phyloP scores from a whole-genome alignment of 108 stramenopile genomes.

The Chaetoceros tenuissimus region DNA sequence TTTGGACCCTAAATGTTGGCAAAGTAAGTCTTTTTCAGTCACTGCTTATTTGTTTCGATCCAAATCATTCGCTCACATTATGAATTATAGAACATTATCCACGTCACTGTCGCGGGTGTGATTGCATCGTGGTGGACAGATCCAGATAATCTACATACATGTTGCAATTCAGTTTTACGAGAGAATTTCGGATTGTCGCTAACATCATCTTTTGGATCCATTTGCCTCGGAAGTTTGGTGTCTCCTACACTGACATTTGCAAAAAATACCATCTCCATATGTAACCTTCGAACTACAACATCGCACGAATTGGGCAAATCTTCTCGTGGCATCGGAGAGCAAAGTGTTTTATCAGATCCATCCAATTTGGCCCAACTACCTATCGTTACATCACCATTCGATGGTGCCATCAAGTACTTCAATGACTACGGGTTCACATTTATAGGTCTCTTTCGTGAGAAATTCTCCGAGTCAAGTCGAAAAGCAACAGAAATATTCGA shows the following conservation, averaged over 20 bases:
- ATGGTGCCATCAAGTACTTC: background rate
- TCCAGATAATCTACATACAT: constrained; percentile 46
- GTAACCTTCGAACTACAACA: background rate
- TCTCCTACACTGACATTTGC: background rate
- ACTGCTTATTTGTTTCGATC: background rate
- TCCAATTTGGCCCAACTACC: background rate
- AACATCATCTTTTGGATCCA: constrained; percentile 82
- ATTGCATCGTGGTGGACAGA: constrained; percentile 89
- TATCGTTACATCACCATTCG: background rate
- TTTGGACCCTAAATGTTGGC: background rate
- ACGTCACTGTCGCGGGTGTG: constrained; percentile 72
- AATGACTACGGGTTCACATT: background rate
- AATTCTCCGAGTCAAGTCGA: constrained; percentile 52
- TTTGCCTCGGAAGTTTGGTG: constrained; percentile 73
- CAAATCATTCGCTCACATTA: constrained; percentile 4
- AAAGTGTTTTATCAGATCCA: background rate
- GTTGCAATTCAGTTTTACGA: constrained; percentile 55
- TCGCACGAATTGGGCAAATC: background rate
- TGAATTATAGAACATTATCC: constrained; percentile 53
- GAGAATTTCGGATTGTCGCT: constrained; percentile 53
- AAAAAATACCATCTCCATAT: background rate
- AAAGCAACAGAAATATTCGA: constrained; percentile 68
- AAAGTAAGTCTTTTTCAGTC: background rate
- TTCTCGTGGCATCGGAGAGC: background rate
- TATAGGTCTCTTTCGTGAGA: background rate